Evolutionary conservation across 2,329 filamentous ascomycete genomes (phyloP), one percentile per base, ranked within the genome.

Genomic region (Claviceps sp.): DNA sequence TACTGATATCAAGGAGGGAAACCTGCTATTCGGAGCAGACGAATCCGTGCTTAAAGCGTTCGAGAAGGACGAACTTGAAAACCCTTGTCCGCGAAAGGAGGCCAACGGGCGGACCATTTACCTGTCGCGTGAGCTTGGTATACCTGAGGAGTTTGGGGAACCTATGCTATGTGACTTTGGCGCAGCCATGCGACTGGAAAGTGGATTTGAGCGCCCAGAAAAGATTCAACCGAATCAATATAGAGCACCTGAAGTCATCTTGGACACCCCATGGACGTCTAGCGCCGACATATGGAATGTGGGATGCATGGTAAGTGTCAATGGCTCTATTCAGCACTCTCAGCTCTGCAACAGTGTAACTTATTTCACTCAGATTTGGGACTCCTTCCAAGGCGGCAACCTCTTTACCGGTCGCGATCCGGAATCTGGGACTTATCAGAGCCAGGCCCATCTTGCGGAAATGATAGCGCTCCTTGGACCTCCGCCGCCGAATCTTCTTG

Each of bases 261-360:
- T 78, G 0, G 57, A 65, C 57, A 62, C 57, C 2, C 66, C 68
- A 1, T 78, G 74, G 74, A 62, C 63, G 0, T 73, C 70, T 49
- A 62, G 66, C 18, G 63, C 74, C 14, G 74, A 79, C 60, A 72
- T 79, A 50, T 79, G 75, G 75, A 76, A 73, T 52, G 65, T 67
- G 3, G 74, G 73, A 8, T 72, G 69, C 51, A 69, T 77, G 74
- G 72, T 75, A 63, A 26, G 24, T 26, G 24, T 7, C 24, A 7
- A 26, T 7, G 24, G 24, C 24, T 7, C 5, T 26, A 7, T 1
- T 26, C 6, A 26, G 24, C 1, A 26, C 22, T 22, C 18, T 18
- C 18, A 18, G 18, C 24, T 24, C 24, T 26, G 24, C 6, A 26
- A 26, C 24, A 26, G 24, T 26, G 24, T 26, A 26, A 2, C 24